A percentile compares a stretch with the other conserved stretches of the same genome.
These are phyloP conservation scores for Meredithiella fracta DNA, from an alignment of 2,329 filamentous ascomycete species.

Conservation along the genomic window DNA sequence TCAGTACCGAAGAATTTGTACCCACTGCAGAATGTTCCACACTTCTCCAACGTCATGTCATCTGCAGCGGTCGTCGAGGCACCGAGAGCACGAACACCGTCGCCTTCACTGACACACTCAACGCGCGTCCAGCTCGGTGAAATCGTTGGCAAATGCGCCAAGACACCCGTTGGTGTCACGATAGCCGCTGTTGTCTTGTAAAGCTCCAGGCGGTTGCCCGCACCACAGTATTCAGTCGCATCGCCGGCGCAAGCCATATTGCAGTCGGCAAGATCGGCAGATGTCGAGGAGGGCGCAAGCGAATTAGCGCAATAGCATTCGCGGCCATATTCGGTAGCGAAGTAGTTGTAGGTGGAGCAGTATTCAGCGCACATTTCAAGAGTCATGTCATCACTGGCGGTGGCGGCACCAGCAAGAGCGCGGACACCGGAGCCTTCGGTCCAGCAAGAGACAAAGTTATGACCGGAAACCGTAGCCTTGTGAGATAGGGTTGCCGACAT, in stretches of 20 bases:
- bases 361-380: conserved; percentile 30
- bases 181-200: conserved; percentile 25
- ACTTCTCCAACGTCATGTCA: conserved; percentile 25
- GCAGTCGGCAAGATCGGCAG: conserved; percentile 21
- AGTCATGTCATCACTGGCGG: conserved; percentile 33
- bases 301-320: conserved; percentile 37
- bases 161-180: conserved; percentile 19
- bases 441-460: conserved; percentile 31
- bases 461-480: conserved; percentile 27
- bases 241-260: conserved; percentile 28
- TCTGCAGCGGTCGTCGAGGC: conserved; percentile 20
- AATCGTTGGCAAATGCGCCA: conserved; percentile 21
- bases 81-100: conserved; percentile 20
- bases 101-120: conserved; percentile 25
- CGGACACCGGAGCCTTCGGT: conserved; percentile 29
- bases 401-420: conserved; percentile 26
- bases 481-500: conserved; percentile 19
- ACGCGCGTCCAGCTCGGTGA: conserved; percentile 22
- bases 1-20: conserved; percentile 24
- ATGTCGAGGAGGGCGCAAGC: conserved; percentile 19
- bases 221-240: conserved; percentile 26
- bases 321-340: conserved; percentile 34
- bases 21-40: conserved; percentile 25
- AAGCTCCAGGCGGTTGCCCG: conserved; percentile 27
- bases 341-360: conserved; percentile 31